These are phyloP conservation scores for Geranium incanum DNA, from an alignment of 441 rosid genomes.

Conservation along the genomic window DNA sequence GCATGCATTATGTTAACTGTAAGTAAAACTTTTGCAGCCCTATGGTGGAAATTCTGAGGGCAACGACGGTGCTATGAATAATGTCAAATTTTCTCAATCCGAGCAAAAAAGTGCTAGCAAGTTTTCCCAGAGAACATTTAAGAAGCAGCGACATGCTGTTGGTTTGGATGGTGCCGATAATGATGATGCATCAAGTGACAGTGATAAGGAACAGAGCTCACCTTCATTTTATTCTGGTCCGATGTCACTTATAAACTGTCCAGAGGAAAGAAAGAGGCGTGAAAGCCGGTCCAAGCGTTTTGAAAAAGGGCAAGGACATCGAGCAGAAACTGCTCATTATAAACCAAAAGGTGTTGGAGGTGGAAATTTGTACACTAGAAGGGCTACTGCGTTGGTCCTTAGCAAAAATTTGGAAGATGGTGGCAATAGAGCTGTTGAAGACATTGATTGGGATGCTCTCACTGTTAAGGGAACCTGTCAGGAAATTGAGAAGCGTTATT, in stretches of 20 bases:
- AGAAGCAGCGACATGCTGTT: conserved; percentile 69
- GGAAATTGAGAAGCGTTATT: conserved; percentile 91
- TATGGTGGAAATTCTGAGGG: conserved; percentile 32
- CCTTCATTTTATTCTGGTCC: conserved; percentile 69
- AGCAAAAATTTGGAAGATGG: conserved; percentile 68
- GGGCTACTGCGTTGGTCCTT: conserved; percentile 69
- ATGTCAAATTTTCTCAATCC: conserved; percentile 27
- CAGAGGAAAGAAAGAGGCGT: conserved; percentile 86
- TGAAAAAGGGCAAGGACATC: conserved; percentile 66
- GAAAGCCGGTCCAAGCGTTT: conserved; percentile 91
- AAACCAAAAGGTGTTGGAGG: conserved; percentile 56
- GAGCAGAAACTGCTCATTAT: conserved; percentile 41
- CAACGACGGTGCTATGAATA: conserved; percentile 43
- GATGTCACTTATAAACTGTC: conserved; percentile 57
- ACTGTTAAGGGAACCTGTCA: conserved; percentile 96
- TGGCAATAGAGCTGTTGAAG: conserved; percentile 92
- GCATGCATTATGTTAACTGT: neutral
- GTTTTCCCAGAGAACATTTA: conserved; percentile 52
- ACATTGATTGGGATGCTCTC: conserved; percentile 96
- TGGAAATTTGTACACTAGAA: conserved; percentile 59
- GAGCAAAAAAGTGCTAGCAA: conserved; percentile 52
- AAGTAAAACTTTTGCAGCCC: conserved; percentile 30
- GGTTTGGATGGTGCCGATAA: conserved; percentile 40
- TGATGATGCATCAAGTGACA: conserved; percentile 84
- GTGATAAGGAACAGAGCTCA: conserved; percentile 75